Evolutionary conservation across 148 eudicot genomes (phyloP), one percentile per base, ranked within the genome.

Genomic region (Nyssa sinensis): DNA sequence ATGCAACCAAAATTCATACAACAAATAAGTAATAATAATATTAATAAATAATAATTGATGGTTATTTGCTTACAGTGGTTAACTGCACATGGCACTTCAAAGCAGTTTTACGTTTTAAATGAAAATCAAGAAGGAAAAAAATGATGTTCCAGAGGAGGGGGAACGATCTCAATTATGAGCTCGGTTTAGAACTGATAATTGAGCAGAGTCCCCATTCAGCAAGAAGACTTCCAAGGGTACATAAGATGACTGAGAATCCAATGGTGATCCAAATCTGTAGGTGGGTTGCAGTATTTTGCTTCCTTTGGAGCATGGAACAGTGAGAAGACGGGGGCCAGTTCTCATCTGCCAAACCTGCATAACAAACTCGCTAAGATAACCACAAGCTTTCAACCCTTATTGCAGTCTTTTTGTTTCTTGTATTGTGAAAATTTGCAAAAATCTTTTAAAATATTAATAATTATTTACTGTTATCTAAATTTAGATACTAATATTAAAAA

Each of bases 271-370:
- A 66, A 92, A 92, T 83, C 94, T 88, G 74, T 92, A 92, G 14
- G 97, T 90, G 44, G 98, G 98, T 86, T 94, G 98, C 74, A 94
- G 83, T 63, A 94, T 90, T 82, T 80, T 90, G 85, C 98, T 87
- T 27, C 98, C 98, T 84, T 83, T 94, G 14, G 91, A 64, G 71
- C 96, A 92, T 32, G 85, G 84, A 62, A 94, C 83, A 5, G 90
- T 86, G 9, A 90, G 81, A 70, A 90, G 84, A 16, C 97, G 90
- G 27, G 93, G 94, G 23, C 97, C 98, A 0, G 96, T 90, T 67
- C 97, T 92, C 98, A 94, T 94, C 81, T 92, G 98, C 98, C 98
- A 94, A 31, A 94, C 85, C 98, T 94, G 88, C 78, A 74, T 64
- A 68, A n/a, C 29, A 3, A n/a, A 4, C n/a, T 41, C 31, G 55